Evolutionary conservation across 1,139 yeast species (phyloP).

Genomic region (Lodderomyces parapsilosis): DNA sequence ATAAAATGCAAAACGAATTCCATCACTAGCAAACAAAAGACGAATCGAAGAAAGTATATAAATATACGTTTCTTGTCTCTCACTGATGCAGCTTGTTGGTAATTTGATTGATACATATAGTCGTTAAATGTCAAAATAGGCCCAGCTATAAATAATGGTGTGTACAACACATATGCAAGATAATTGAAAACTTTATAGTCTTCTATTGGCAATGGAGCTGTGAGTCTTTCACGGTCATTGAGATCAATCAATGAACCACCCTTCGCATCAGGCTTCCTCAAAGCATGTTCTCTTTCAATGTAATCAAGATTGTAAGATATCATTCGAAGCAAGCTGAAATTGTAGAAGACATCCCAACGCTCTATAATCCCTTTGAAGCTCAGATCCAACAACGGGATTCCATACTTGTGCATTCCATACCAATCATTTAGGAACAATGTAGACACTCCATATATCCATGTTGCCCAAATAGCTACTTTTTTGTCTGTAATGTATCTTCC

Average conservation of each 20-base stretch:
- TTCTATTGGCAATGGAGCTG: conserved; percentile 56
- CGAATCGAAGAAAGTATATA: conserved; percentile 65
- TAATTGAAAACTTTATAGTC: conserved; percentile 67
- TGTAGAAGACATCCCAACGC: conserved; percentile 96
- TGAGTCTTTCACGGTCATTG: conserved; percentile 68
- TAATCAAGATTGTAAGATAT: conserved; percentile 82
- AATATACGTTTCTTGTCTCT: conserved; percentile 49
- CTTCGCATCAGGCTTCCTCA: conserved; percentile 9
- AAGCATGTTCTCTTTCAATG: conserved; percentile 41
- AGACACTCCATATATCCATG: conserved; percentile 80
- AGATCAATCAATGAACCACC: conserved; percentile 21
- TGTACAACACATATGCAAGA: conserved; percentile 73
- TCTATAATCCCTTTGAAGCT: conserved; percentile 71
- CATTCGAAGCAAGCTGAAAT: conserved; percentile 81
- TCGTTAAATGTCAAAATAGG: conserved; percentile 94
- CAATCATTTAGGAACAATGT: conserved; percentile 77
- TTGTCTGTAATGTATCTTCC: conserved; percentile 40
- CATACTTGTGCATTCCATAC: conserved; percentile 54
- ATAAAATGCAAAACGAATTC: conserved; percentile 83
- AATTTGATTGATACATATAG: conserved; percentile 68
- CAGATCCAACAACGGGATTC: conserved; percentile 51
- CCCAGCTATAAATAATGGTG: conserved; percentile 93
- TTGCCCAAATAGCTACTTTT: conserved; percentile 30
- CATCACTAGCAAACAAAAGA: conserved; percentile 79
- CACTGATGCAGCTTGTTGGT: conserved; percentile 37